These are phyloP conservation scores for Oenanthe javanica DNA, from an alignment of 140 eudicot genomes.

Conservation along the genomic window DNA sequence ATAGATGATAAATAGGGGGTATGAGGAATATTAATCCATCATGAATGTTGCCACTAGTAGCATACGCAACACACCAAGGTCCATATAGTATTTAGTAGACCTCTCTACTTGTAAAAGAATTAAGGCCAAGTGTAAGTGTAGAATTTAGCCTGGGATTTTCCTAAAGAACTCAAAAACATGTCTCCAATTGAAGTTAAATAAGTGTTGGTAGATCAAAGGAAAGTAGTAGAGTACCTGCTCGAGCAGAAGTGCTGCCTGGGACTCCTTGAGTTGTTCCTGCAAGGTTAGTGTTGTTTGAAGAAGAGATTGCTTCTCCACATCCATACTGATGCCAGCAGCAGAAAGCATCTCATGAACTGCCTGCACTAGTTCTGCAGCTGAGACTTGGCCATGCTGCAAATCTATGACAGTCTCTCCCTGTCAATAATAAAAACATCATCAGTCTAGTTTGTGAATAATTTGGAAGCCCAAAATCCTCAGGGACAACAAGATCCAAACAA, in stretches of 20 bases:
- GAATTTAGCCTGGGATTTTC: too few species aligned
- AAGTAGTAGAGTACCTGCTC: slow-evolving; percentile 68
- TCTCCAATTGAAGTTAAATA: background rate
- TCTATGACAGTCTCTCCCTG: slow-evolving; percentile 58
- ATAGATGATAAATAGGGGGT: background rate
- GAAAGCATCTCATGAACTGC: slow-evolving; percentile 99
- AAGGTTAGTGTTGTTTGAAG: slow-evolving; percentile 69
- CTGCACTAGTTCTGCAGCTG: slow-evolving; percentile 87
- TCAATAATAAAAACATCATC: background rate
- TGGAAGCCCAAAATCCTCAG: background rate
- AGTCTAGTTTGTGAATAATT: background rate
- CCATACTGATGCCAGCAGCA: slow-evolving; percentile 89
- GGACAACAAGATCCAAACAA: background rate
- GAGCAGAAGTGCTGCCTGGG: slow-evolving; percentile 80
- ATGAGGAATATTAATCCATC: too few species aligned
- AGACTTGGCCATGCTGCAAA: slow-evolving; percentile 83
- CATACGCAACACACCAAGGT: too few species aligned
- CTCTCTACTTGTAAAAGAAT: too few species aligned
- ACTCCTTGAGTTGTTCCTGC: slow-evolving; percentile 84
- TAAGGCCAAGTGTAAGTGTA: too few species aligned
- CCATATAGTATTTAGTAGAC: too few species aligned
- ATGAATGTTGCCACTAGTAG: too few species aligned
- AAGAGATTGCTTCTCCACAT: slow-evolving; percentile 78
- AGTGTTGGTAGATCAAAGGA: background rate
- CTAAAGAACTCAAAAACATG: background rate